Conservation (phyloP, 2,329 filamentous ascomycete genomes). For the Madurella fahalii region DNA sequence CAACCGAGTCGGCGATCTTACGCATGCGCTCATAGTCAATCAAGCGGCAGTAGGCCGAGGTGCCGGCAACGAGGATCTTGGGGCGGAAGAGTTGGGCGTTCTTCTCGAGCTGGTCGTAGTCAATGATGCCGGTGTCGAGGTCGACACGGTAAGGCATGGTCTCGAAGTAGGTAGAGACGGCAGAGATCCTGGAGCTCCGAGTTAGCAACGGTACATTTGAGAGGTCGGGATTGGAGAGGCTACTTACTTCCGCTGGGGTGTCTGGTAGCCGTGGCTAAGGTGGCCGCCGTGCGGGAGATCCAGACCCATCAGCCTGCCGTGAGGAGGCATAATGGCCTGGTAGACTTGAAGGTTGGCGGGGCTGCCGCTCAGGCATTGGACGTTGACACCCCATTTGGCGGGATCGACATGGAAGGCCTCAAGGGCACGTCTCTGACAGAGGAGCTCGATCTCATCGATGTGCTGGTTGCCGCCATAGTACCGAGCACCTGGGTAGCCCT, state of each 20-base stretch:
- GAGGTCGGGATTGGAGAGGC: not conserved
- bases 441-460: conserved; percentile 92
- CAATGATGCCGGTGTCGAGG: conserved; percentile 88
- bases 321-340: conserved; percentile 92
- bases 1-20: conserved; percentile 88
- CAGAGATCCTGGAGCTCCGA: conserved; percentile 65
- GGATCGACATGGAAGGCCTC: conserved; percentile 83
- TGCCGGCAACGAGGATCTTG: conserved; percentile 93
- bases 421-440: conserved; percentile 91
- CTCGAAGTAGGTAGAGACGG: conserved; percentile 98
- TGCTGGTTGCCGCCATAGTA: conserved; percentile 99
- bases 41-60: conserved; percentile 94
- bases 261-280: conserved; percentile 96
- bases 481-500: conserved; percentile 94
- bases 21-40: conserved; percentile 97
- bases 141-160: conserved; percentile 94
- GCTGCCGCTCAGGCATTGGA: conserved; percentile 87
- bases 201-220: not conserved
- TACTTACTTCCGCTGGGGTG: conserved; percentile 78
- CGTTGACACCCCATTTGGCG: conserved; percentile 96
- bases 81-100: conserved; percentile 88
- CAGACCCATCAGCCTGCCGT: conserved; percentile 95
- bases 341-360: conserved; percentile 98
- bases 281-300: conserved; percentile 93
- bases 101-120: conserved; percentile 90